A percentile compares a stretch with the other conserved stretches of the same genome.
Evolutionary conservation across 257 asterid genomes (phyloP).

Genomic region (Solanum microdontum): DNA sequence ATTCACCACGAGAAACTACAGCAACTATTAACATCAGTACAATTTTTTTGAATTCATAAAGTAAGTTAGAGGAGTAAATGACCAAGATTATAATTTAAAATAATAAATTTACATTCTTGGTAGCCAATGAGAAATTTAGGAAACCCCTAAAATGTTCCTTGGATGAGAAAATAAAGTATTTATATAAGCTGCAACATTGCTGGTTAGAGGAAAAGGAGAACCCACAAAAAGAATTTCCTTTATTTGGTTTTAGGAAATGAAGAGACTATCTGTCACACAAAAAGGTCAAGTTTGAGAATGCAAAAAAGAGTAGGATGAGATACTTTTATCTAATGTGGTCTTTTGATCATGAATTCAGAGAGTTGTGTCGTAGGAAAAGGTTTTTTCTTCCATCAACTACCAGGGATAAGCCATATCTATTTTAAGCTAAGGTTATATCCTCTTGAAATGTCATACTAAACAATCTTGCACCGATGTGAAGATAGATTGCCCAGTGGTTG

Average conservation of each 20-base stretch:
- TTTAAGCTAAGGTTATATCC: not conserved
- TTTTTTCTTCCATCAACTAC: not conserved
- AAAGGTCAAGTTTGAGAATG: not conserved
- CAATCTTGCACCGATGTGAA: not conserved
- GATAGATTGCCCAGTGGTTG: not conserved
- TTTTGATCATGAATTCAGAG: not conserved
- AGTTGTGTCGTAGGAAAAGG: not conserved
- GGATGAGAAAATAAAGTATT: not conserved
- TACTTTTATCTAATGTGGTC: not conserved
- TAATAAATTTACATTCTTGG: not conserved
- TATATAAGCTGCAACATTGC: not conserved
- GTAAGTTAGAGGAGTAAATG: not conserved
- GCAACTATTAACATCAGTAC: not conserved
- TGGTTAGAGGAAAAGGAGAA: not conserved
- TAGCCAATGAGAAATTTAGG: not conserved
- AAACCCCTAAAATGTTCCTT: not conserved
- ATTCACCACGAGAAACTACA: conserved; percentile 70
- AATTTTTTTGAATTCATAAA: not conserved
- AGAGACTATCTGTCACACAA: not conserved
- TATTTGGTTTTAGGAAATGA: not conserved
- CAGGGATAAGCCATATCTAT: not conserved
- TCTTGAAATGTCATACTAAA: not conserved
- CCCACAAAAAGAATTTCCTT: not conserved
- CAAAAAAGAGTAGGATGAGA: not conserved
- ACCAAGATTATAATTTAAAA: not conserved